A percentile compares a stretch with the other conserved stretches of the same genome.
Evolutionary conservation across 495 filamentous ascomycete genomes (phyloP).

Genomic region (Xylaria acuta): DNA sequence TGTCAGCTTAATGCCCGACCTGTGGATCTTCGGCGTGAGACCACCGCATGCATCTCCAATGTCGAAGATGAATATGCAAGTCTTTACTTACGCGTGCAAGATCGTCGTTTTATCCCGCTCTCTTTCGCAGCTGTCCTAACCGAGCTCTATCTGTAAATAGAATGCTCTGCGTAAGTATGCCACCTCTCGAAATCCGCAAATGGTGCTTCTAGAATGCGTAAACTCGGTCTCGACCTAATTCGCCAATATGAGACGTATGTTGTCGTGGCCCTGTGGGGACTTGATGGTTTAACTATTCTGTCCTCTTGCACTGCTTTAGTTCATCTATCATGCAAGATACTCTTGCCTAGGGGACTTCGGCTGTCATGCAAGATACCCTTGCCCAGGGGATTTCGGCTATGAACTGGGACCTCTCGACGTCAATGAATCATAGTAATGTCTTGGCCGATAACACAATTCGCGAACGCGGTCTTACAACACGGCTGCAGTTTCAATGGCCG

Average conservation of each 20-base stretch:
- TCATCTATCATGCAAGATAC: not conserved
- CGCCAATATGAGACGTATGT: not conserved
- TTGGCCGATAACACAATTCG: constrained; percentile 13
- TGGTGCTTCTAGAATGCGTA: not conserved
- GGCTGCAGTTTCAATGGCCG: constrained; percentile 7
- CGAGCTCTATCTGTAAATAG: not conserved
- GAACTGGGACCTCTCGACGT: not conserved
- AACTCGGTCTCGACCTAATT: not conserved
- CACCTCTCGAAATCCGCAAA: not conserved
- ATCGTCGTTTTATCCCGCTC: not conserved
- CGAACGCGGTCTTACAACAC: constrained; percentile 3
- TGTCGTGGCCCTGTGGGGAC: not conserved
- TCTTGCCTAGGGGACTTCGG: not conserved
- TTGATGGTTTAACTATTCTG: too few relatives aligned
- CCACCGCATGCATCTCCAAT: not conserved
- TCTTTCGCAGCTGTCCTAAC: not conserved
- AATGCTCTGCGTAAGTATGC: not conserved
- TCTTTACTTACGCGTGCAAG: not conserved
- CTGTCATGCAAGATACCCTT: not conserved
- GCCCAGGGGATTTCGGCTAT: not conserved
- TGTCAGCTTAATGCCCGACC: constrained; percentile 1
- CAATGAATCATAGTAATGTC: not conserved
- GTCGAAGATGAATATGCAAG: not conserved
- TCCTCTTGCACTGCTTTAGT: not conserved
- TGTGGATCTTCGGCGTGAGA: constrained; percentile 5